Conservation (phyloP, 345 rosid species). For the Crucihimalaya himalaica region DNA sequence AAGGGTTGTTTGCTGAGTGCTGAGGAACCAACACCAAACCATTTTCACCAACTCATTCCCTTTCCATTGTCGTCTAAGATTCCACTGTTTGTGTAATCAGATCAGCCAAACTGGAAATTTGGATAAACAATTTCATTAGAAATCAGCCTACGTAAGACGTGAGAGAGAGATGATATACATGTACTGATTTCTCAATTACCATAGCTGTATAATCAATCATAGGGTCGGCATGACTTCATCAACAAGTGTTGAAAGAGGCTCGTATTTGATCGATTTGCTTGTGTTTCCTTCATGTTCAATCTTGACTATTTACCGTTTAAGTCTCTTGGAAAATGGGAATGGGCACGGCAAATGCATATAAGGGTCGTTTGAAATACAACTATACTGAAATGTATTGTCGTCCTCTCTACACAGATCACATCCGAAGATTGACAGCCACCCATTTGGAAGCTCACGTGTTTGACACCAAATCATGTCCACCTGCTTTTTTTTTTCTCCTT, state of each 20-base stretch:
- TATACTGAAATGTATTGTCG: background rate
- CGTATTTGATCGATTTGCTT: background rate
- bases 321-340: conserved; percentile 14
- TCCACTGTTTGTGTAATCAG: too few species aligned
- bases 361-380: conserved; percentile 2
- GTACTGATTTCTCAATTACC: too few species aligned
- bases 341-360: background rate
- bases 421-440: conserved; percentile 29
- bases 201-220: too few species aligned
- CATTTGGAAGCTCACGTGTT: conserved; percentile 39
- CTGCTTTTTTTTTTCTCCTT: conserved; percentile 32
- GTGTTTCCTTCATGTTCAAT: background rate
- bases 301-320: background rate
- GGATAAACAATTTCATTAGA: too few species aligned
- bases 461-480: conserved; percentile 35
- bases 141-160: too few species aligned
- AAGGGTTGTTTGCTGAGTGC: too few species aligned
- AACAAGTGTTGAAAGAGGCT: background rate
- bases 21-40: too few species aligned
- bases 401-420: conserved; percentile 18
- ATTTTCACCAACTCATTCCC: too few species aligned
- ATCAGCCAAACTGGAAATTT: too few species aligned
- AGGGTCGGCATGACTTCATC: background rate
- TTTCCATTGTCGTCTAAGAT: too few species aligned
- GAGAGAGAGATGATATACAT: too few species aligned